A percentile compares a stretch with the other conserved stretches of the same genome.
Conservation (phyloP, 495 filamentous ascomycete genomes). For the Annulohypoxylon nitens region DNA sequence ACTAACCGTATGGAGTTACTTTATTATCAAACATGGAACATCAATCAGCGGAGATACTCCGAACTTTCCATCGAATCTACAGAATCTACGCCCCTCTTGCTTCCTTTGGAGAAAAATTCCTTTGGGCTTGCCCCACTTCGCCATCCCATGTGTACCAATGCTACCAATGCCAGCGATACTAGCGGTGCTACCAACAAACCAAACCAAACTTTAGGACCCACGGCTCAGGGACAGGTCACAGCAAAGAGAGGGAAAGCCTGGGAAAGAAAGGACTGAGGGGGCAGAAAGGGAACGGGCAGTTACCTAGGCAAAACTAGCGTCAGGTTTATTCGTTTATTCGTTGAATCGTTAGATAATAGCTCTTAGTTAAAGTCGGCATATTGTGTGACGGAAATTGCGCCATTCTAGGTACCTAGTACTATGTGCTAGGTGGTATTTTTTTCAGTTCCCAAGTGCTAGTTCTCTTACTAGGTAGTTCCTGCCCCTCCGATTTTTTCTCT, state of each 20-base stretch:
- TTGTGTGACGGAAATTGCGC: constrained; percentile 44
- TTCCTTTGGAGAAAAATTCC: constrained; percentile 40
- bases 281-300: not conserved
- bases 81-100: constrained; percentile 26
- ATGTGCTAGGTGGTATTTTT: not conserved
- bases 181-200: constrained; percentile 10
- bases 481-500: constrained; percentile 40
- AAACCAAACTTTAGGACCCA: constrained; percentile 14
- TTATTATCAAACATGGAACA: constrained; percentile 25
- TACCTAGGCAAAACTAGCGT: constrained; percentile 23
- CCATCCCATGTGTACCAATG: not conserved
- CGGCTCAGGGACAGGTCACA: constrained; percentile 26
- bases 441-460: constrained; percentile 15
- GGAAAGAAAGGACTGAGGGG: not conserved
- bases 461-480: constrained; percentile 17
- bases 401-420: constrained; percentile 22
- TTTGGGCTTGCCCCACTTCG: constrained; percentile 30
- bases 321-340: constrained; percentile 15
- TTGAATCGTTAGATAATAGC: constrained; percentile 7
- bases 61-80: constrained; percentile 19
- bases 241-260: not conserved
- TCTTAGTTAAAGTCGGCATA: constrained; percentile 35
- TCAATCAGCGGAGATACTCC: constrained; percentile 42
- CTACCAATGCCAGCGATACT: constrained; percentile 1
- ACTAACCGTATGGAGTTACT: constrained; percentile 44